Evolutionary conservation across 1,284 basidiomycete genomes (phyloP).

Genomic region (Rhodotorula sp.): DNA sequence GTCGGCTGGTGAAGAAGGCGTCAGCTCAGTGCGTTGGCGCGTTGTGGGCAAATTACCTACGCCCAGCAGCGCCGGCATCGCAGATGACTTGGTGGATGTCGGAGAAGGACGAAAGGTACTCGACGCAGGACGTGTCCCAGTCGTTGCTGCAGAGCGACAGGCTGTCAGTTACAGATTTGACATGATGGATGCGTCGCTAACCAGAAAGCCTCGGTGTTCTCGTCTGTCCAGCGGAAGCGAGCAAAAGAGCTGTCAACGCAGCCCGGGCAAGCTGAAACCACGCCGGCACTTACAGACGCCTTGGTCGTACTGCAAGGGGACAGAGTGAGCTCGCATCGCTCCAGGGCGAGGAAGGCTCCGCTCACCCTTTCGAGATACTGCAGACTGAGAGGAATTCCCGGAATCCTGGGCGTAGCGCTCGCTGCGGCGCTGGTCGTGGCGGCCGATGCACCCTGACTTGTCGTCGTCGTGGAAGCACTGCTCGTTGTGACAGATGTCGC

Average conservation of each 20-base stretch:
- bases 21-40: background rate
- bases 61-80: slow-evolving; percentile 5
- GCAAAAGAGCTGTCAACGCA: no score
- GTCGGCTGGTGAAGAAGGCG: background rate
- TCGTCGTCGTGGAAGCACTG: no score
- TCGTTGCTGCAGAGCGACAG: background rate
- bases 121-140: slow-evolving; percentile 16
- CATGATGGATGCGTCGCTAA: no score
- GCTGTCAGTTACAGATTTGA: background rate
- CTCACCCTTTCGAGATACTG: no score
- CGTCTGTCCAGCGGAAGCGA: no score
- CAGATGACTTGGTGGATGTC: slow-evolving; percentile 19
- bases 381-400: background rate
- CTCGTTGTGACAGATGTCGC: no score
- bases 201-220: slow-evolving; percentile 7
- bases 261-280: background rate
- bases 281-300: slow-evolving; percentile 5
- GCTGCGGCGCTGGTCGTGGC: background rate
- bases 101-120: slow-evolving; percentile 16
- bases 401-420: no score
- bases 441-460: background rate
- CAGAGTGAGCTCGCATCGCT: background rate
- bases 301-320: background rate
- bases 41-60: background rate
- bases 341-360: no score